Evolutionary conservation across 202 grass and related monocot species (phyloP), one percentile per base, ranked within the genome.

Genomic region (Schoenoplectus triqueter): DNA sequence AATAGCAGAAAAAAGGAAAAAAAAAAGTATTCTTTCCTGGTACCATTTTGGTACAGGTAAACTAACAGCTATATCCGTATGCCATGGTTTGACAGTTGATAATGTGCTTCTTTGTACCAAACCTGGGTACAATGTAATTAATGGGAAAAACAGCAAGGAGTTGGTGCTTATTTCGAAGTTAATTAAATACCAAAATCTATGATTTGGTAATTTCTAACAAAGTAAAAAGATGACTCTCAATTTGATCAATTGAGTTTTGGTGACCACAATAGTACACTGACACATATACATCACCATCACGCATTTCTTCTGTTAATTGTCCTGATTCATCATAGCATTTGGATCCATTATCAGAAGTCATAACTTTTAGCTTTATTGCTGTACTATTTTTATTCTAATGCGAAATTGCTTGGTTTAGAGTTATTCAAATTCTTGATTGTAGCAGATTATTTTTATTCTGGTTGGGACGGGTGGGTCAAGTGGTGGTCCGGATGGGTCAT

Each of bases 271-370:
- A 41, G 67, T 11, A 71, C 15, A 60, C 14, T n/a, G 13, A 40
- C 13, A 69, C 41, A 41, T 70, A 8, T 3, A 42, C 68, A 71
- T 71, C 68, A 71, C 68, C 13, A 13, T 71, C 44, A 18, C 18
- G 9, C n/a, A 48, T 47, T 67, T 67, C 6, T 63, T 66, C 40
- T 46, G 41, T 70, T 41, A 70, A 70, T 8, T 73, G 20, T 73
- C 70, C 47, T 73, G 47, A 22, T 51, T 21, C 17, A 73, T 51
- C 21, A 73, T 52, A 50, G 70, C 70, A 73, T 52, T 50, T 51
- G 4, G 44, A 72, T 72, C 15, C 1, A 9, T 3, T 19, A 14
- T 72, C 6, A 7, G 2, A 69, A 69, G 31, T 31, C 66, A 45
- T 18, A 47, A 15, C 14, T 70, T 70, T 70, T 22, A 19, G 18